These are phyloP conservation scores for Seminavis robusta DNA, from an alignment of 108 stramenopile genomes.

Conservation along the genomic window DNA sequence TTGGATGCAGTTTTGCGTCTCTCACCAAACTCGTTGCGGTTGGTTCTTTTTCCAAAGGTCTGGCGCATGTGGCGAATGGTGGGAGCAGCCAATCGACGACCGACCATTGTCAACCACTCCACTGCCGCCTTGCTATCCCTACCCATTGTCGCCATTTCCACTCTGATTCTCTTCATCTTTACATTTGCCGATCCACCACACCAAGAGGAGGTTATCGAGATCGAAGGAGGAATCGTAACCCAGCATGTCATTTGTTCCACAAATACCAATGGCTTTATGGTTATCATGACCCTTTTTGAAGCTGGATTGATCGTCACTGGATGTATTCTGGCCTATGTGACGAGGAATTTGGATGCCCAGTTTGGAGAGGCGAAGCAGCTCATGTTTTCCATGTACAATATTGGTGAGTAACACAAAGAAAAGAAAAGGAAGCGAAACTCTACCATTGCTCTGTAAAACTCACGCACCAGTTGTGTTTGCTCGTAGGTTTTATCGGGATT, in stretches of 20 bases:
- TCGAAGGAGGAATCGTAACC: neutral
- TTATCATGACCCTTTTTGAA: conserved; percentile 5
- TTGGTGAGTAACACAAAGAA: too few species aligned
- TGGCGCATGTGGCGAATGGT: conserved; percentile 18
- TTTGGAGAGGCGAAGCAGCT: conserved; percentile 24
- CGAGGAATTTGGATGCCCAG: conserved; percentile 7
- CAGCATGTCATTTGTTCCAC: conserved; percentile 13
- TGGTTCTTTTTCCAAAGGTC: too few species aligned
- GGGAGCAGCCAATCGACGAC: conserved; percentile 4
- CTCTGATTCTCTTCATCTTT: conserved; percentile 7
- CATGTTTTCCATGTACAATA: conserved; percentile 24
- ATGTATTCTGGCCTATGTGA: conserved; percentile 17
- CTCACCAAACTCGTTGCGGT: too few species aligned
- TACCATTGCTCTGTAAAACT: too few species aligned
- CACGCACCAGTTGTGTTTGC: too few species aligned
- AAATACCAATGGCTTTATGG: conserved; percentile 7
- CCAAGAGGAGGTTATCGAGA: conserved; percentile 1
- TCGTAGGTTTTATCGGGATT: conserved; percentile 5
- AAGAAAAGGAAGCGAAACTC: too few species aligned
- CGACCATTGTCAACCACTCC: conserved; percentile 4
- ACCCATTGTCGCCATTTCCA: conserved; percentile 10
- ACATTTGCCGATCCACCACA: conserved; percentile 19
- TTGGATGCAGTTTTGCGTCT: too few species aligned
- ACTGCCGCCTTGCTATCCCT: conserved; percentile 1
- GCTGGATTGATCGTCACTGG: conserved; percentile 17